Evolutionary conservation across 352 stramenopile genomes (phyloP).

Genomic region (Thraustochytrium sp.): DNA sequence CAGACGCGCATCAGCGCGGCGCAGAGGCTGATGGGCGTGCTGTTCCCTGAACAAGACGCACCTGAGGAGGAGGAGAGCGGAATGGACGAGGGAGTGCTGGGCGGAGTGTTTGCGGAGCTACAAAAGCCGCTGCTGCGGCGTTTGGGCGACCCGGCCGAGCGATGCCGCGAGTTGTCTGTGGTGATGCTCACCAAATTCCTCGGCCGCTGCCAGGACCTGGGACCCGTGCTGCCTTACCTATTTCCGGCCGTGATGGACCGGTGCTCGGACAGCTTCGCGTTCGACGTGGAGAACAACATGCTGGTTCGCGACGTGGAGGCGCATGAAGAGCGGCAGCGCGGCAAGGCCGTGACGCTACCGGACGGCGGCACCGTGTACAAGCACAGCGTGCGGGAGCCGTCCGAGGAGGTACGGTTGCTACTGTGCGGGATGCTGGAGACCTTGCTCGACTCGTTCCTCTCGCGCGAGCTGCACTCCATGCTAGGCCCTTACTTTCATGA

Average conservation of each 20-base stretch:
- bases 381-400: constrained; percentile 51
- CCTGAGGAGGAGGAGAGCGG: neutral
- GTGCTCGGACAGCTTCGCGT: constrained; percentile 50
- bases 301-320: constrained; percentile 60
- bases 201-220: constrained; percentile 5
- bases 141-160: neutral
- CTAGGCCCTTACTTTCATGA: constrained; percentile 65
- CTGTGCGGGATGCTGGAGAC: constrained; percentile 43
- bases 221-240: constrained; percentile 50
- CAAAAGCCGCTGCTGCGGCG: constrained; percentile 20
- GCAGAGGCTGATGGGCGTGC: neutral
- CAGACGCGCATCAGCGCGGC: neutral
- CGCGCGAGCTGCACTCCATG: constrained; percentile 21
- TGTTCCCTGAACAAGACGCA: neutral
- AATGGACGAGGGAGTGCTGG: neutral
- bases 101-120: constrained; percentile 18
- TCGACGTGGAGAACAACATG: constrained; percentile 54
- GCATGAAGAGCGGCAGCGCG: constrained; percentile 63
- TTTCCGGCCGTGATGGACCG: constrained; percentile 53
- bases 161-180: neutral
- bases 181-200: neutral
- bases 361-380: constrained; percentile 39
- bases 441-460: neutral
- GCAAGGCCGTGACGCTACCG: constrained; percentile 53
- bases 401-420: constrained; percentile 56